Evolutionary conservation across 164 flowering plant species (phyloP).

Genomic region (Liquidambar formosana): DNA sequence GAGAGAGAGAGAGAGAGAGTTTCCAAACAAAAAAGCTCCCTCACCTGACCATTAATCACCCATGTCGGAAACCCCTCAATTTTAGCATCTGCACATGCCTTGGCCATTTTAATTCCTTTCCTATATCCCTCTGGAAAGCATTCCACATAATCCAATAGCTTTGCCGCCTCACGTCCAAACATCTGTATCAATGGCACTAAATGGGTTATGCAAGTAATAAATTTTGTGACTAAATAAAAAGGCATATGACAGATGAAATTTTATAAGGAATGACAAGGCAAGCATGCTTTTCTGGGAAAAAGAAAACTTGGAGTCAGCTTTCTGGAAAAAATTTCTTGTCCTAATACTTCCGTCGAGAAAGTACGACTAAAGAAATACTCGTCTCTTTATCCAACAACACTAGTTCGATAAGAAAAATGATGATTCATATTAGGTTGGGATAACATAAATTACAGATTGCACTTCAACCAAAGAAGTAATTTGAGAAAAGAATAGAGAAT

Average conservation of each 20-base stretch:
- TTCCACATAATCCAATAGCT: constrained; percentile 82
- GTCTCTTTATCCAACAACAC: no score
- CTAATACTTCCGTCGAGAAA: no score
- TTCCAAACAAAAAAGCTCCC: constrained; percentile 3
- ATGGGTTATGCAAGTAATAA: neutral
- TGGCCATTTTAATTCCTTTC: constrained; percentile 63
- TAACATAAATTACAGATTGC: no score
- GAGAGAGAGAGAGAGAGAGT: neutral
- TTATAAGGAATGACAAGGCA: neutral
- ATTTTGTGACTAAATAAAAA: neutral
- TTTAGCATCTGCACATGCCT: constrained; percentile 58
- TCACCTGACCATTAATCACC: constrained; percentile 90
- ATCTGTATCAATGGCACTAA: constrained; percentile 40
- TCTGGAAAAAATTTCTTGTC: no score
- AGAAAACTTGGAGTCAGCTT: no score
- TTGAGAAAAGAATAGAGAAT: neutral
- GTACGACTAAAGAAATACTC: no score
- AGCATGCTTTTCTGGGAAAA: neutral
- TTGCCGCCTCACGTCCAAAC: constrained; percentile 87
- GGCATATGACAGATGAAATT: neutral
- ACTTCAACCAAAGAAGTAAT: neutral
- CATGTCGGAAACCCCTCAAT: constrained; percentile 94
- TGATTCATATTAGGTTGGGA: no score
- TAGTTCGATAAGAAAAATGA: neutral
- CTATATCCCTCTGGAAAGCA: constrained; percentile 88